Evolutionary conservation across 2,329 filamentous ascomycete genomes (phyloP), one percentile per base, ranked within the genome.

Genomic region (Botryosphaeria agaves): DNA sequence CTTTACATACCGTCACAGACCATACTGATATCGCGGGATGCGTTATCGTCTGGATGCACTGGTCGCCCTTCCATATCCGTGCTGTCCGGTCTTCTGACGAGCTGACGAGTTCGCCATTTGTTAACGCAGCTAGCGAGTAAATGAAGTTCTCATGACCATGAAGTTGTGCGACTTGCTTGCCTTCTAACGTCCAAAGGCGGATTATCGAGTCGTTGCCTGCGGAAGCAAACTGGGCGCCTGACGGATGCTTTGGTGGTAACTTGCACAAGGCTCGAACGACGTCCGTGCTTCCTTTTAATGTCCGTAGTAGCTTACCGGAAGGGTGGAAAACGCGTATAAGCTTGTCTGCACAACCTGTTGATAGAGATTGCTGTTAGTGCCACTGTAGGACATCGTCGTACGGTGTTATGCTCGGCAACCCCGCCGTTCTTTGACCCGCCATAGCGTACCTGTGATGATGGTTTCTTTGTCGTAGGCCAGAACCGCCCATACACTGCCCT

Each of bases 21-120:
- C 89, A 98, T 4, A 98, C 85, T 0, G 87, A 95, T 32, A 95
- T 91, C 7, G 89, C 89, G 7, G 89, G 89, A 45, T 94, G 84
- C 1, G 87, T 94, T 39, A 98, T 95, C 23, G 87, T 94, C 53
- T 98, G 89, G 27, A 93, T 58, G 49, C 87, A 95, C 33, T 84
- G 66, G 9, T 62, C 69, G 26, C 77, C 80, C 41, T 69, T 76
- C 89, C 91, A 98, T 48, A 98, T 62, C 31, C 83, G 71, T 19
- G 92, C 72, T 0, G 89, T 94, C n/a, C 89, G 72, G 54, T 98
- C 89, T 53, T 98, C 89, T 12, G 84, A 84, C 2, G 83, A 74
- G 51, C 87, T 95, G 29, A 91, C 78, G 18, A 98, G 62, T 47
- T 94, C 84, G 5, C 87, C 87, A 0, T 78, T 75, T 0, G 87